These are phyloP conservation scores for Erucastrum elatum DNA, from an alignment of 345 rosid genomes.

Conservation along the genomic window DNA sequence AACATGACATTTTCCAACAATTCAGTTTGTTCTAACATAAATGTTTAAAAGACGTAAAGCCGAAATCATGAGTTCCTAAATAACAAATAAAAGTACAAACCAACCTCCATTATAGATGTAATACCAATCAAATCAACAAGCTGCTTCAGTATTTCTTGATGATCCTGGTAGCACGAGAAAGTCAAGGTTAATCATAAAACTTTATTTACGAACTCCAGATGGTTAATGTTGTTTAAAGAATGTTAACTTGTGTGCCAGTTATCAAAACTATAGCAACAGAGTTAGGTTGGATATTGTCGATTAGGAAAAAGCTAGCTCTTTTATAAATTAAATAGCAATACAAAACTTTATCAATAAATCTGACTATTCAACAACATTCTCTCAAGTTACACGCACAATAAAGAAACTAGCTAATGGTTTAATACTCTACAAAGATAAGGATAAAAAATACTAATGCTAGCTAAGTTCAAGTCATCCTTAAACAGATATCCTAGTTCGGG, in stretches of 20 bases:
- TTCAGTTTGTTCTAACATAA: constrained; percentile 8
- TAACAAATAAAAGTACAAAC: constrained; percentile 26
- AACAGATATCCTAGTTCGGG: neutral
- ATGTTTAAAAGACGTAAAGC: neutral
- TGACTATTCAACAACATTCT: constrained; percentile 13
- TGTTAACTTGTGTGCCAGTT: constrained; percentile 1
- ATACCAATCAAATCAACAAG: constrained; percentile 90
- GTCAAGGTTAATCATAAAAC: constrained; percentile 22
- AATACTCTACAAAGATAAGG: neutral
- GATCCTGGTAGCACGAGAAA: constrained; percentile 57
- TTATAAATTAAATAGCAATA: constrained; percentile 1
- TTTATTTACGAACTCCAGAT: constrained; percentile 9
- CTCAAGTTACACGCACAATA: neutral
- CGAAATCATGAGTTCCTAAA: neutral
- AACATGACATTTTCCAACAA: constrained; percentile 6
- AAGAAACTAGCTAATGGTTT: neutral
- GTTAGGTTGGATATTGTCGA: constrained; percentile 17
- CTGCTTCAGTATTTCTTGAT: constrained; percentile 64
- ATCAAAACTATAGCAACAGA: neutral
- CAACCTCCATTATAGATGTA: constrained; percentile 95
- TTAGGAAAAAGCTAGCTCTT: constrained; percentile 14
- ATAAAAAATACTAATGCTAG: neutral
- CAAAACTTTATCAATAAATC: neutral
- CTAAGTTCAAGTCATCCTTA: constrained; percentile 16
- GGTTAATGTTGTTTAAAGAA: constrained; percentile 12